Percentiles rank a stretch among this genome's conserved stretches.
Conservation (phyloP, 164 flowering plant genomes). For the Hamamelis virginiana region DNA sequence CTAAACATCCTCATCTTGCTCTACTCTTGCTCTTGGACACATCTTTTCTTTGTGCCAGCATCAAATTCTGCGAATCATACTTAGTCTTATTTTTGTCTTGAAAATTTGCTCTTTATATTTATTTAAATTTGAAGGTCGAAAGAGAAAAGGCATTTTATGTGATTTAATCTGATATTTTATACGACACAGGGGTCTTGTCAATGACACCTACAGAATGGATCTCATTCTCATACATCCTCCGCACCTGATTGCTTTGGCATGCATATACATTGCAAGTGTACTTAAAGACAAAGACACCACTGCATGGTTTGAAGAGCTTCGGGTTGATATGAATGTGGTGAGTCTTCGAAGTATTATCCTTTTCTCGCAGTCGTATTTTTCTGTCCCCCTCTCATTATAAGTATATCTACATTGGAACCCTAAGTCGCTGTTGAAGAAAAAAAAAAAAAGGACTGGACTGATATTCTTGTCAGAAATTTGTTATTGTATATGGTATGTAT, state of each 20-base stretch:
- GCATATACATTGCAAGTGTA: conserved; percentile 87
- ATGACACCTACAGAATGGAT: conserved; percentile 96
- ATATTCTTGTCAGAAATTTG: neutral
- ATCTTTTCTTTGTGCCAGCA: too few species aligned
- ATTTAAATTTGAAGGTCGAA: neutral
- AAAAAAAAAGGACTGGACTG: neutral
- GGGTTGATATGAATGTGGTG: conserved; percentile 98
- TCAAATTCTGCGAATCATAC: too few species aligned
- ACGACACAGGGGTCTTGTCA: conserved; percentile 72
- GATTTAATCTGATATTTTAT: conserved; percentile 12
- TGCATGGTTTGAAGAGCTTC: conserved; percentile 98
- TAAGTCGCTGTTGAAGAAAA: neutral
- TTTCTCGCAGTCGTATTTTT: neutral
- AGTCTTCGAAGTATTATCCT: conserved; percentile 18
- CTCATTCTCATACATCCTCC: conserved; percentile 90
- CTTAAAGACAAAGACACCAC: conserved; percentile 84
- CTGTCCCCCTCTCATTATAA: neutral
- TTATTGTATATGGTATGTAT: neutral
- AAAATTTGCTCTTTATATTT: neutral
- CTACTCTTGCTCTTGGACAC: too few species aligned
- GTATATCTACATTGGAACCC: neutral
- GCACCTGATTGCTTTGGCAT: conserved; percentile 83
- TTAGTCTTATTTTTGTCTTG: neutral
- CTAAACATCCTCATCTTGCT: too few species aligned
- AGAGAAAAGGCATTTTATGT: neutral